phyloP scores from a whole-genome alignment of 2,329 filamentous ascomycete genomes.

The Colletotrichum graminicola region DNA sequence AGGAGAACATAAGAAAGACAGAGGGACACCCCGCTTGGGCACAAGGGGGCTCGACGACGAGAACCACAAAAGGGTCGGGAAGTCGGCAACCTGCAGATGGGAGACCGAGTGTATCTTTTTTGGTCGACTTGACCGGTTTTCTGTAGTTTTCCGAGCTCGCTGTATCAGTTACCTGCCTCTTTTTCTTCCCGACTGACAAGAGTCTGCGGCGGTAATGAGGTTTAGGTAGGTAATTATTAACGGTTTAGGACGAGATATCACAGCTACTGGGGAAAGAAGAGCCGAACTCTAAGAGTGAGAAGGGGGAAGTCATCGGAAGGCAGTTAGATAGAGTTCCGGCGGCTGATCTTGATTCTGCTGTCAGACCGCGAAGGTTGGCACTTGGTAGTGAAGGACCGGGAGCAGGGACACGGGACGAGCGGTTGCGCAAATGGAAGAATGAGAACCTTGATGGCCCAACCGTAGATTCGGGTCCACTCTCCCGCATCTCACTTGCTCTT shows the following conservation, averaged over 20 bases:
- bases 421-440: conserved; percentile 20
- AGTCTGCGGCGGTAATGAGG: background rate
- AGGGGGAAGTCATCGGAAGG: background rate
- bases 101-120: conserved; percentile 15
- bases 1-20: conserved; percentile 36
- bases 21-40: conserved; percentile 25
- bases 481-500: conserved; percentile 24
- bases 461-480: conserved; percentile 16
- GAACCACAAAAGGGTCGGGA: conserved; percentile 31
- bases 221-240: background rate
- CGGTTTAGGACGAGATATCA: background rate
- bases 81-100: conserved; percentile 34
- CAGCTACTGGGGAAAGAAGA: background rate
- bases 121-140: conserved; percentile 4
- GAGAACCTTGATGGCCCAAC: conserved; percentile 40
- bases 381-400: conserved; percentile 3
- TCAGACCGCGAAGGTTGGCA: background rate
- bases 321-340: conserved; percentile 22
- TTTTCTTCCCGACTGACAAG: background rate
- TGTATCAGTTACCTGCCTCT: background rate
- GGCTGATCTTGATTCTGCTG: background rate
- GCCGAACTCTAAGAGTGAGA: background rate
- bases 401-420: conserved; percentile 3
- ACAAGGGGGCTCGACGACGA: conserved; percentile 29
- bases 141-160: conserved; percentile 9